phyloP scores from a whole-genome alignment of 306 rosid species.

The Vigna angularis region DNA sequence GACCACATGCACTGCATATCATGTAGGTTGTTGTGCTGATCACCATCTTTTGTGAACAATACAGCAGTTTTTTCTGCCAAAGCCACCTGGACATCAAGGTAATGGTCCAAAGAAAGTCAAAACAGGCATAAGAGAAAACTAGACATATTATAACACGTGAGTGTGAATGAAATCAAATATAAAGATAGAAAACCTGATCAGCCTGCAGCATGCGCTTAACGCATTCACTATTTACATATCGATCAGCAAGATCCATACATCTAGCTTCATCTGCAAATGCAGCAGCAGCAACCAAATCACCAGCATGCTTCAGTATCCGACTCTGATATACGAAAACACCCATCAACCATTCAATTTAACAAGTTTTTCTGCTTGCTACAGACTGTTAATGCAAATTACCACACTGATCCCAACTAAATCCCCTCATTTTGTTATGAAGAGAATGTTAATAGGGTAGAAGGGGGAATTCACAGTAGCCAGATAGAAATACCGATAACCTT shows the following conservation, averaged over 20 bases:
- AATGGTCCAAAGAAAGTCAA: constrained; percentile 32
- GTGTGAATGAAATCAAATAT: constrained; percentile 30
- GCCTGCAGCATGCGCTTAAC: constrained; percentile 99
- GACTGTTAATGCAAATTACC: not conserved
- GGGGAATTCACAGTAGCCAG: too few relatives aligned
- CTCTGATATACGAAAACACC: constrained; percentile 69
- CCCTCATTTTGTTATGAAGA: constrained; percentile 1
- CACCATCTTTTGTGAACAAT: constrained; percentile 97
- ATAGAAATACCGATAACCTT: too few relatives aligned
- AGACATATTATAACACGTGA: constrained; percentile 8
- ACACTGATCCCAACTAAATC: constrained; percentile 18
- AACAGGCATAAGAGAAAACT: constrained; percentile 26
- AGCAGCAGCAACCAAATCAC: constrained; percentile 95
- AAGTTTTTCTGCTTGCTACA: constrained; percentile 5
- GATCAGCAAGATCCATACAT: constrained; percentile 99
- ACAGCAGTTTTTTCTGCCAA: constrained; percentile 98
- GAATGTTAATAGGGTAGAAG: too few relatives aligned
- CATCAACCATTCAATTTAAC: constrained; percentile 33
- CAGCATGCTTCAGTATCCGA: constrained; percentile 96
- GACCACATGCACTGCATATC: constrained; percentile 99
- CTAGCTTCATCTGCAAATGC: constrained; percentile 99
- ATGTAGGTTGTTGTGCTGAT: constrained; percentile 96
- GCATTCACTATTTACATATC: constrained; percentile 94
- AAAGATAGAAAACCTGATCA: constrained; percentile 71
- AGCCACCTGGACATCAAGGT: constrained; percentile 64